Conservation (phyloP, 306 rosid species). For the Prunus salicina region DNA sequence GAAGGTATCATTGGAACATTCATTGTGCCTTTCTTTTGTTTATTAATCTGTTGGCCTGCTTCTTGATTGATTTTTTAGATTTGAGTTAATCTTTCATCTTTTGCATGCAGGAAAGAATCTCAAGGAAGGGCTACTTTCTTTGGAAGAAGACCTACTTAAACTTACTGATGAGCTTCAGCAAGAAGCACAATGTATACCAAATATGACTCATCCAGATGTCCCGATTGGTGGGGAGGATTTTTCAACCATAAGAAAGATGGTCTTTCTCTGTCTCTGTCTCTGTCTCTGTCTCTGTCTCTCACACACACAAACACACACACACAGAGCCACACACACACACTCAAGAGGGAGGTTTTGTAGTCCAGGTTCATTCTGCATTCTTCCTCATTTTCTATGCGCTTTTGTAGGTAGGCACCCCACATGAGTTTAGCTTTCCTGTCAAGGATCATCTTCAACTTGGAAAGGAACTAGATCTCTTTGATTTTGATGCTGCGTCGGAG, state of each 20-base stretch:
- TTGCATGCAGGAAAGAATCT: conserved; percentile 66
- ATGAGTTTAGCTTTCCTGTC: conserved; percentile 61
- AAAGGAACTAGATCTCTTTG: conserved; percentile 79
- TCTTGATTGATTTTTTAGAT: conserved; percentile 10
- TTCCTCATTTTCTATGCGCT: conserved; percentile 11
- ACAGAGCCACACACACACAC: no score
- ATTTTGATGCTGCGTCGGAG: conserved; percentile 97
- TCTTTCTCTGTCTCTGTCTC: conserved; percentile 14
- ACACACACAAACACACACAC: no score
- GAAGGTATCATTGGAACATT: conserved; percentile 52
- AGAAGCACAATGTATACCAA: conserved; percentile 86
- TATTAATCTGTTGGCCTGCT: not conserved
- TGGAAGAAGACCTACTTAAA: conserved; percentile 86
- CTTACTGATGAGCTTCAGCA: conserved; percentile 79
- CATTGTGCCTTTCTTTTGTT: not conserved
- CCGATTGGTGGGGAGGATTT: conserved; percentile 93
- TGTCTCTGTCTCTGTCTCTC: conserved; percentile 13
- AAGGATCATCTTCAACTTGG: conserved; percentile 95
- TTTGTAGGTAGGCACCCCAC: conserved; percentile 66
- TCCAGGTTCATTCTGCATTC: conserved; percentile 18
- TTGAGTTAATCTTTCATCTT: not conserved
- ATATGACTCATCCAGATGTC: conserved; percentile 83
- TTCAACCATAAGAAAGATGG: conserved; percentile 62
- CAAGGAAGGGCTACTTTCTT: conserved; percentile 68
- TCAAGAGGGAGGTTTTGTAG: not conserved